Base-by-base conservation (phyloP, 805 yeast genomes). In the Sugiyamaella smithiae region DNA sequence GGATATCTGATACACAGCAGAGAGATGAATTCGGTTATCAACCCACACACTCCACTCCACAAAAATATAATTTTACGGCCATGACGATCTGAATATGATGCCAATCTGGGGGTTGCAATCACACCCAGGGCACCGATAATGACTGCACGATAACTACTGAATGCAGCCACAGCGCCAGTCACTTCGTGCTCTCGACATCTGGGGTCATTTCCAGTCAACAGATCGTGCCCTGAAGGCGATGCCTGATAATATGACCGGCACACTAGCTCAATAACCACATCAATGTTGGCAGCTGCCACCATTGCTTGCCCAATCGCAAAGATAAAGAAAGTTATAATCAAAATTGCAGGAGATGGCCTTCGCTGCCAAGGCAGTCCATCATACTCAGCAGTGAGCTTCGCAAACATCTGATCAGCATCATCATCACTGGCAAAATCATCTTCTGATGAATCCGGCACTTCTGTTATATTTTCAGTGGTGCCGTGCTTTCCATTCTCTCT, bases 11-110 rank as follows among this genome's bases (percentile, higher is more conserved):
- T 46, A 37, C 59, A 56, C 31, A 49, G 11, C 9, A 55, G 23
- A 5, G 49, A 20, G 41, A 53, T 45, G 28, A 37, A 57, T 14
- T 57, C 59, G 25, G 48, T 48, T 11, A 46, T 1, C 19, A 48
- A n/a, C 6, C 44, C 48, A 19, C 53, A 50, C n/a, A 46, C 2
- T 2, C 51, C 55, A 25, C 47, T 44, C 52, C 51, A 53, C 19
- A 55, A 16, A 1, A 84, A 65, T 3, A 79, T 64, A 6, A 74
- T 69, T 36, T 75, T 76, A 49, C 93, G 69, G 1, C 93, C 93
- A 51, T 73, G 68, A 28, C 78, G 65, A 61, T 85, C 93, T 17
- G 86, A 79, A 11, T 78, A 59, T 45, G 78, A 77, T 1, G 88
- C 84, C 48, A 84, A 65, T 55, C 80, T 81, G 14, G 62, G 61